phyloP scores from a whole-genome alignment of 1,284 basidiomycete genomes.

The Fomes fomentarius region DNA sequence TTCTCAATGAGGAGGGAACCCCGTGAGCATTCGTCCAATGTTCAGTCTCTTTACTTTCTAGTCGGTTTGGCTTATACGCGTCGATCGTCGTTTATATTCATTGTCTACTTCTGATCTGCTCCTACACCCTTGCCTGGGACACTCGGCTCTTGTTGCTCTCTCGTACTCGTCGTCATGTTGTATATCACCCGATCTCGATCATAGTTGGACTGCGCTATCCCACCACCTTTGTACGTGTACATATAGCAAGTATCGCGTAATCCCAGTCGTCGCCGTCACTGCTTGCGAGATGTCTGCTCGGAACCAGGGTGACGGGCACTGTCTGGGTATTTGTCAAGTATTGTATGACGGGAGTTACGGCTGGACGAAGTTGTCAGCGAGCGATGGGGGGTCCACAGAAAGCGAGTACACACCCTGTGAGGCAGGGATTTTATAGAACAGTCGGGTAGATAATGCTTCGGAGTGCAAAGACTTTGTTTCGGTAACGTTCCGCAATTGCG shows the following conservation, averaged over 20 bases:
- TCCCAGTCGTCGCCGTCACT: conserved; percentile 55
- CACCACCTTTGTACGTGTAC: conserved; percentile 20
- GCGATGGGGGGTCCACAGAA: neutral
- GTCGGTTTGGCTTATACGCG: no score
- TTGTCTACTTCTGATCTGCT: no score
- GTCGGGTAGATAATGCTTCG: conserved; percentile 42
- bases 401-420: conserved; percentile 6
- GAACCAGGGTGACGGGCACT: conserved; percentile 56
- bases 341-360: conserved; percentile 2
- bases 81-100: no score
- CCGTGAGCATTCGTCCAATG: conserved; percentile 40
- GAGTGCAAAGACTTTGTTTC: conserved; percentile 16
- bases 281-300: conserved; percentile 54
- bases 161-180: no score
- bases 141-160: neutral
- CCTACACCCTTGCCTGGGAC: conserved; percentile 15
- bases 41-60: no score
- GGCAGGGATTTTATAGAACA: conserved; percentile 44
- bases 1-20: conserved; percentile 59
- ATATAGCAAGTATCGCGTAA: conserved; percentile 53
- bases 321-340: conserved; percentile 19
- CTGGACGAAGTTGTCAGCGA: conserved; percentile 3
- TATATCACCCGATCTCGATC: conserved; percentile 14
- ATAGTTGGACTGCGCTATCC: conserved; percentile 27
- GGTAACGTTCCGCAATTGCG: conserved; percentile 21